phyloP scores from a whole-genome alignment of 164 flowering plant species.

The Vitis rotundifolia region DNA sequence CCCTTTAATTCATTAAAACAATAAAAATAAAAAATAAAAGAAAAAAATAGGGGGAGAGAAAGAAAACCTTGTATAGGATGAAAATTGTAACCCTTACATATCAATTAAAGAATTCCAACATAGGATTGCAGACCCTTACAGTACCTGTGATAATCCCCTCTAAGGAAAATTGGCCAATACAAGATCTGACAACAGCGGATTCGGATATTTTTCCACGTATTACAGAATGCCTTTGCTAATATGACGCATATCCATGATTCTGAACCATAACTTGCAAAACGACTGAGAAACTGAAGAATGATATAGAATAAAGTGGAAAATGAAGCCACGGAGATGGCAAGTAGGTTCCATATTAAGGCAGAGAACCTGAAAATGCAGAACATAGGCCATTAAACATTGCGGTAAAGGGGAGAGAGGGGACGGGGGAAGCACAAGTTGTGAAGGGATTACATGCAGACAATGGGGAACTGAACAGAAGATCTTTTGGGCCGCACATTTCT shows the following conservation, averaged over 20 bases:
- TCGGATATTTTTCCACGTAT: conserved; percentile 49
- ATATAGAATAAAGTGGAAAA: conserved; percentile 56
- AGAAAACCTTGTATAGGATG: not conserved
- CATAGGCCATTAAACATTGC: conserved; percentile 12
- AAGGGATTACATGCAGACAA: conserved; percentile 32
- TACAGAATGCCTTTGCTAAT: conserved; percentile 36
- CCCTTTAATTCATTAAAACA: no score
- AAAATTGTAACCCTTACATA: not conserved
- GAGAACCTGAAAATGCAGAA: conserved; percentile 51
- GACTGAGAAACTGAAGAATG: conserved; percentile 54
- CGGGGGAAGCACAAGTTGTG: not conserved
- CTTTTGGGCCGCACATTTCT: conserved; percentile 22
- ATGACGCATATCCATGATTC: conserved; percentile 22
- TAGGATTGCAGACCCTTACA: not conserved
- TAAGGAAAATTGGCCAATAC: conserved; percentile 82
- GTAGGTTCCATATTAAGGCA: conserved; percentile 32
- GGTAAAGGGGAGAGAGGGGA: not conserved
- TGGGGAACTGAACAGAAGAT: conserved; percentile 11
- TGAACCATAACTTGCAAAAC: conserved; percentile 36
- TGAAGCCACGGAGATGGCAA: conserved; percentile 55
- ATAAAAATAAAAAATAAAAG: not conserved
- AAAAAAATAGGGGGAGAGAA: no score
- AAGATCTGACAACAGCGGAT: conserved; percentile 74
- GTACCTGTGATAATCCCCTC: conserved; percentile 58
- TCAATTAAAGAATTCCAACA: not conserved